Evolutionary conservation across 169 alveolate genomes (phyloP).

Genomic region (Ichthyophthirius multifiliis): DNA sequence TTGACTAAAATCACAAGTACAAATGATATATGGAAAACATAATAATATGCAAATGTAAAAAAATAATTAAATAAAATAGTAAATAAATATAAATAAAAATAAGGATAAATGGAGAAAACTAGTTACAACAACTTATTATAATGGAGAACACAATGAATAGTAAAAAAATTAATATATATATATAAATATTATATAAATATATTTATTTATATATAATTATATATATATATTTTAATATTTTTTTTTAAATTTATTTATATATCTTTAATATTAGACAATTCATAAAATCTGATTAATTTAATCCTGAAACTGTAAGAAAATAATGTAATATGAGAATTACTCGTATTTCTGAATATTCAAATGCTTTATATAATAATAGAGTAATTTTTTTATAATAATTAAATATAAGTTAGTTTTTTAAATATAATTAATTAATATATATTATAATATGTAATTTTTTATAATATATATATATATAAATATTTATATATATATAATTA

Average conservation of each 20-base stretch:
- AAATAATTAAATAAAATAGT: not conserved
- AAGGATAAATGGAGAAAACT: constrained; percentile 42
- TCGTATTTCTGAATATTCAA: constrained; percentile 43
- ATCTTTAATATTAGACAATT: not conserved
- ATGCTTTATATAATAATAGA: constrained; percentile 44
- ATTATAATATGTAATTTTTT: too few species aligned
- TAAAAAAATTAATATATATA: not conserved
- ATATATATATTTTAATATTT: not conserved
- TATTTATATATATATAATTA: too few species aligned
- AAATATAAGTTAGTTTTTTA: too few species aligned
- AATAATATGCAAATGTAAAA: constrained; percentile 35
- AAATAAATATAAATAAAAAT: not conserved
- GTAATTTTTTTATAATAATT: not conserved
- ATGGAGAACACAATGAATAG: constrained; percentile 26
- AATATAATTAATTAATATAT: too few species aligned
- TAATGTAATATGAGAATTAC: constrained; percentile 45
- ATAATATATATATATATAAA: too few species aligned
- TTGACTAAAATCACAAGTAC: constrained; percentile 26
- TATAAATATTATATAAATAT: too few species aligned
- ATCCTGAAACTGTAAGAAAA: constrained; percentile 35
- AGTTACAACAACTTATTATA: constrained; percentile 26
- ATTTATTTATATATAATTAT: not conserved
- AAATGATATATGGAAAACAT: constrained; percentile 37
- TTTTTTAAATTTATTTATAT: not conserved
- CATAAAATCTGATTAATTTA: not conserved